Conservation (phyloP, 345 rosid genomes). For the Stellera chamaejasme region DNA sequence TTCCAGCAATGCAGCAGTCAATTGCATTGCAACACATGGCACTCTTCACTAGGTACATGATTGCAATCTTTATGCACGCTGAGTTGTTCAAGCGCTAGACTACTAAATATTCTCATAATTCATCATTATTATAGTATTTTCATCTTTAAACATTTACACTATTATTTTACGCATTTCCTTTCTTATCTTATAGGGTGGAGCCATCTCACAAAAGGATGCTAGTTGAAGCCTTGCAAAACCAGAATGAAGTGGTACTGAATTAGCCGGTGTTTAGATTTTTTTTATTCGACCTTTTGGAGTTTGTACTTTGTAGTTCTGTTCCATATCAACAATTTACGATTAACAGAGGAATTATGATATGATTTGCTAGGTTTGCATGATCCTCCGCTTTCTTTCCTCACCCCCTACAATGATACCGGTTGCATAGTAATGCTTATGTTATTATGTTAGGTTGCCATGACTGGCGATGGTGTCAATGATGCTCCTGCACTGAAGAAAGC, state of each 20-base stretch:
- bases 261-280: too few species aligned
- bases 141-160: conserved; percentile 5
- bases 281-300: too few species aligned
- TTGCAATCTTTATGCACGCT: background rate
- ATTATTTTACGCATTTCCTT: conserved; percentile 9
- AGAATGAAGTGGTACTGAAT: conserved; percentile 86
- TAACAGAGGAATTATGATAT: too few species aligned
- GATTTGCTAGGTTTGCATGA: background rate
- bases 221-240: conserved; percentile 92
- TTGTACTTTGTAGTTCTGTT: too few species aligned
- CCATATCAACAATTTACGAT: too few species aligned
- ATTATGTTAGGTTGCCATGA: conserved; percentile 86
- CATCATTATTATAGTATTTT: conserved; percentile 7
- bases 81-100: too few species aligned
- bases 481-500: conserved; percentile 99
- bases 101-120: background rate
- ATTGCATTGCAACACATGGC: conserved; percentile 84
- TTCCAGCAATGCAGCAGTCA: conserved; percentile 83
- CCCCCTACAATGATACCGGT: too few species aligned
- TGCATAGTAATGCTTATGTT: background rate
- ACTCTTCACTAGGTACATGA: conserved; percentile 70
- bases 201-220: conserved; percentile 98
- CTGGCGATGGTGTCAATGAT: conserved; percentile 99
- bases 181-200: conserved; percentile 61
- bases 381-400: too few species aligned